Evolutionary conservation across 257 asterid genomes (phyloP).

Genomic region (Nicotiana tomentosiformis): DNA sequence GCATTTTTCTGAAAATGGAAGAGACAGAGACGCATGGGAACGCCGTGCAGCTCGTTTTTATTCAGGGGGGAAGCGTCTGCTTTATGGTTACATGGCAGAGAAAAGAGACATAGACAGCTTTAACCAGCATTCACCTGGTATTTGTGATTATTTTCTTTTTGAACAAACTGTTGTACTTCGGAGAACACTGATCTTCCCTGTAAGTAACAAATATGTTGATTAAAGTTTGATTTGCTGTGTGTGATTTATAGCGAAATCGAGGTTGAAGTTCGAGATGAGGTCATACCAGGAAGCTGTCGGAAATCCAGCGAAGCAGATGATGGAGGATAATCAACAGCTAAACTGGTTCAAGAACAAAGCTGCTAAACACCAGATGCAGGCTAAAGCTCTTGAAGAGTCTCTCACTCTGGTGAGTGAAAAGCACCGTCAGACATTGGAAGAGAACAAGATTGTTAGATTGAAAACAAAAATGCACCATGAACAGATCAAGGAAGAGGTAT

Average conservation of each 20-base stretch:
- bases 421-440: not conserved
- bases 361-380: not conserved
- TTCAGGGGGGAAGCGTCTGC: slow-evolving; percentile 31
- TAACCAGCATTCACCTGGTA: slow-evolving; percentile 33
- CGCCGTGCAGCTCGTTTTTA: not conserved
- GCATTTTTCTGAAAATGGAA: slow-evolving; percentile 20
- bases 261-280: not conserved
- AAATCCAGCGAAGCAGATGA: not conserved
- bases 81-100: slow-evolving; percentile 38
- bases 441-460: not conserved
- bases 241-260: not conserved
- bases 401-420: not conserved
- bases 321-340: slow-evolving; percentile 1
- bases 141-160: not conserved
- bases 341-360: not conserved
- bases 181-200: not conserved
- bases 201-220: not conserved
- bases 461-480: slow-evolving; percentile 2
- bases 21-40: slow-evolving; percentile 36
- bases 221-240: not conserved
- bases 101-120: slow-evolving; percentile 26
- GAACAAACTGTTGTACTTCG: not conserved
- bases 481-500: not conserved
- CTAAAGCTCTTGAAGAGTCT: slow-evolving; percentile 3
- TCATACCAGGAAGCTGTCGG: not conserved